Evolutionary conservation across 257 asterid species (phyloP).

Genomic region (Verbascum thapsus): DNA sequence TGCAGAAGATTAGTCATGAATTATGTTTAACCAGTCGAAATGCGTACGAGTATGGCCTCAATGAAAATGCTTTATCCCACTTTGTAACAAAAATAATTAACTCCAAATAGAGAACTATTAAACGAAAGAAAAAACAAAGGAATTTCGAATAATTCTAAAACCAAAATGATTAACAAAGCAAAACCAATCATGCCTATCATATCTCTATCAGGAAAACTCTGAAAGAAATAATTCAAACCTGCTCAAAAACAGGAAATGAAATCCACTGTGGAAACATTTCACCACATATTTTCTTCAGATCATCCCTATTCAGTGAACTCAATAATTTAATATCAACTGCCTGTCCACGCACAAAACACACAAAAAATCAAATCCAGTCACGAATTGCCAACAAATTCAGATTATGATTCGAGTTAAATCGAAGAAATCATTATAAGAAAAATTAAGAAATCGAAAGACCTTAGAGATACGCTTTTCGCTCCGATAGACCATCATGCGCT

Average conservation of each 20-base stretch:
- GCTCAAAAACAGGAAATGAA: slow-evolving; percentile 92
- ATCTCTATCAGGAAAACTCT: not conserved
- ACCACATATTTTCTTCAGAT: slow-evolving; percentile 87
- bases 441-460: slow-evolving; percentile 37
- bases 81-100: not conserved
- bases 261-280: slow-evolving; percentile 90
- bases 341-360: slow-evolving; percentile 43
- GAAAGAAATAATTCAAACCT: slow-evolving; percentile 48
- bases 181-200: not conserved
- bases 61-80: not conserved
- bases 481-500: slow-evolving; percentile 67
- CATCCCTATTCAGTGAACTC: slow-evolving; percentile 77
- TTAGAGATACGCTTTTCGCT: slow-evolving; percentile 70
- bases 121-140: too few relatives aligned
- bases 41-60: too few relatives aligned
- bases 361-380: not conserved
- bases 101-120: not conserved
- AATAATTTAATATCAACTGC: slow-evolving; percentile 76
- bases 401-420: slow-evolving; percentile 2
- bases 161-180: slow-evolving; percentile 7
- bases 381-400: too few relatives aligned
- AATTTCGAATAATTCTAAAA: slow-evolving; percentile 2
- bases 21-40: not conserved
- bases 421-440: not conserved
- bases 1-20: not conserved